phyloP scores from a whole-genome alignment of 345 rosid genomes.

The Camelina hispida region DNA sequence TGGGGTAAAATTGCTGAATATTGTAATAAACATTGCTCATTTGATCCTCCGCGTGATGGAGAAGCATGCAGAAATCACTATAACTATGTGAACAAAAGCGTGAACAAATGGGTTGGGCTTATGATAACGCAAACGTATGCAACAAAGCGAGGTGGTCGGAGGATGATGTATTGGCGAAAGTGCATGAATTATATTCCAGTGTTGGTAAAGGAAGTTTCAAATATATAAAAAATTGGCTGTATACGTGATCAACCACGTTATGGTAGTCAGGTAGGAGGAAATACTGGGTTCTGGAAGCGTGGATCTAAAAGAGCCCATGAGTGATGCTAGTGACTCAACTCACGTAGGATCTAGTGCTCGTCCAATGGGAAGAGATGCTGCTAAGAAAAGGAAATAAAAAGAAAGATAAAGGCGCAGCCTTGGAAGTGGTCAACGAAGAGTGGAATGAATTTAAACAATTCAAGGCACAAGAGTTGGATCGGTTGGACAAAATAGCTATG shows the following conservation, averaged over 20 bases:
- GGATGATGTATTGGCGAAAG: background rate
- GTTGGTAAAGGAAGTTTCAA: background rate
- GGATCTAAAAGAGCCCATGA: too few species aligned
- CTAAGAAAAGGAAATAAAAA: background rate
- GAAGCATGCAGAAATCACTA: background rate
- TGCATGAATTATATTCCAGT: background rate
- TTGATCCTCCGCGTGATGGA: background rate
- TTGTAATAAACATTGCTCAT: background rate
- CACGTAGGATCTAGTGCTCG: background rate
- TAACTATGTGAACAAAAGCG: background rate
- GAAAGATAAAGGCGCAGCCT: background rate
- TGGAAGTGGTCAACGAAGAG: conserved; percentile 1
- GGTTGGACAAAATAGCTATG: background rate
- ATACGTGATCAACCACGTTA: too few species aligned
- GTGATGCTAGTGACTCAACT: background rate
- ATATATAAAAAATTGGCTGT: too few species aligned
- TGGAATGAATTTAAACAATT: background rate
- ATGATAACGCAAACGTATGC: background rate
- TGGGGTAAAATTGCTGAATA: too few species aligned
- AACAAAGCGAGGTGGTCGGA: background rate
- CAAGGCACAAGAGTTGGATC: background rate
- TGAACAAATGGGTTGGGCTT: background rate
- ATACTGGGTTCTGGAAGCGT: too few species aligned
- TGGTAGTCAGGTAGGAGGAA: too few species aligned
- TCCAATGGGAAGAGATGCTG: background rate